Base-by-base conservation (phyloP, 768 basidiomycete genomes). In the Tylopilus vinaceipallidus region DNA sequence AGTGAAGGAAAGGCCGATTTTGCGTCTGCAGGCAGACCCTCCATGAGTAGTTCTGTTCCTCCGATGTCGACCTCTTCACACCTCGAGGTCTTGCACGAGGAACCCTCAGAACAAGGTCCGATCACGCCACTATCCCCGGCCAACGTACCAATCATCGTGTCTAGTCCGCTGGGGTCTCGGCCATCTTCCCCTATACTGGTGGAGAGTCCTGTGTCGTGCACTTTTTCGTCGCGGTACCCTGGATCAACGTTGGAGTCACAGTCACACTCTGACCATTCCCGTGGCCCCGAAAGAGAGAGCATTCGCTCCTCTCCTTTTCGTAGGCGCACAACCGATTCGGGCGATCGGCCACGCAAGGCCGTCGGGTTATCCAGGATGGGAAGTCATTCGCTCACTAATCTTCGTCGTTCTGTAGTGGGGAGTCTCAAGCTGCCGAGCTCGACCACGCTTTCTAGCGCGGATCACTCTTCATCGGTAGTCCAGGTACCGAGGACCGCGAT, bases 321-420 rank as follows among this genome's bases (percentile, higher is more conserved):
- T 10, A 49, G 54, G 22, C 63, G 54, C n/a, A 56, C 63, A 12
- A 55, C 20, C 1, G 58, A 58, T n/a, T 57, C 62, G 4, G 29
- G 37, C 22, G 52, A 54, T 27, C 58, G 60, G 38, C 45, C 50
- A 12, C 54, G 50, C 40, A 53, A 13, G 33, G 19, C 13, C 0
- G 27, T 46, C 0, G 45, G 53, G 16, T 50, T 69, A 1, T 62
- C 68, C 13, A 64, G 52, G 22, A 56, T 73, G 4, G 62, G 74
- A 8, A 61, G 72, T 4, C 60, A 64, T 12, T 77, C 76, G 6
- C 57, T 79, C 29, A 63, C 66, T 39, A 78, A 74, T 57, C 63
- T 81, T 16, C 73, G 76, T 23, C 75, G 77, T 36, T 74, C 77
- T 0, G 61, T 76, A 4, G 65, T 71, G 5, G 73, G 74, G 26